Conservation (phyloP, 179 eudicot genomes). For the Spinacia oleracea region DNA sequence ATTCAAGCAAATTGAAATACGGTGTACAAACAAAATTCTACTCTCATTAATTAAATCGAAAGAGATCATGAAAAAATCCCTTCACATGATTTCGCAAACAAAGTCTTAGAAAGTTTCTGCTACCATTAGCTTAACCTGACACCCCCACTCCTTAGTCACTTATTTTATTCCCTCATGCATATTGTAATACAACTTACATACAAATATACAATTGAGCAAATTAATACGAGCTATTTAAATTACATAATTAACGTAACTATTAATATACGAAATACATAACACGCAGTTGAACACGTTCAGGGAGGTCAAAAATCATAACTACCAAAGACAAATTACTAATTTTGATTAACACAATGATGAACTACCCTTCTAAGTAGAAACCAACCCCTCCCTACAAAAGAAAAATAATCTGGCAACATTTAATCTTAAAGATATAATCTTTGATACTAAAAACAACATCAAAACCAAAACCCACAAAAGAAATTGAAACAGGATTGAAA, state of each 20-base stretch:
- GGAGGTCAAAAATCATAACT: no score
- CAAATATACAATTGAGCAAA: no score
- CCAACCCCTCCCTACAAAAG: no score
- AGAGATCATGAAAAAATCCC: neutral
- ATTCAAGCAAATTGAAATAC: no score
- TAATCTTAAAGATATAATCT: neutral
- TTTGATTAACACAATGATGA: no score
- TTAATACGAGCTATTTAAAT: no score
- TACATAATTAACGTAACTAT: no score
- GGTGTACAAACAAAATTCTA: neutral
- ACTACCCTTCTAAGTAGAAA: neutral
- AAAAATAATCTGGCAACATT: no score
- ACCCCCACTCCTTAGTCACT: neutral
- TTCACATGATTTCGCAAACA: no score
- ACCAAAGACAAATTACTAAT: no score
- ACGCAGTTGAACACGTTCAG: no score
- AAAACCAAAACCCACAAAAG: neutral
- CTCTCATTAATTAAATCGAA: neutral
- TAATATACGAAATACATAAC: no score
- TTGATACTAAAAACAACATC: neutral
- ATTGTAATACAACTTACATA: neutral
- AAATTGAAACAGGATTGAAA: neutral
- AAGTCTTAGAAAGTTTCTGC: neutral
- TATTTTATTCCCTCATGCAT: neutral
- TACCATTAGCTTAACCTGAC: neutral